These are phyloP conservation scores for Gnetum montanum DNA, from an alignment of 75 land plant genomes.

Conservation along the genomic window DNA sequence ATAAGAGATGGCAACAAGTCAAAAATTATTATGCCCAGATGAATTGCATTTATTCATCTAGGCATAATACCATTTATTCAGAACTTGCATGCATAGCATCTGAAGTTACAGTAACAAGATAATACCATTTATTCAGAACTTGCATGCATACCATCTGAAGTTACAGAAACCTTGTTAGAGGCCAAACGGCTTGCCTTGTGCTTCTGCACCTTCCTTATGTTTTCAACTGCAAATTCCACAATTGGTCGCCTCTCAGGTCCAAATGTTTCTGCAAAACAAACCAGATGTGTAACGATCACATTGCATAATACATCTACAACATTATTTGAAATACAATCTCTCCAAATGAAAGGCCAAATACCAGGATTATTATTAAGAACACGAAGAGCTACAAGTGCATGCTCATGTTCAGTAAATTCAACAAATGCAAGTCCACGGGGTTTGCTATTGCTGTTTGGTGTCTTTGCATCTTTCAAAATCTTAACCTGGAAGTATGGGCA, in stretches of 20 bases:
- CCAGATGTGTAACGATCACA: not conserved
- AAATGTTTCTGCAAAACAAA: slow-evolving; percentile 60
- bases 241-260: slow-evolving; percentile 84
- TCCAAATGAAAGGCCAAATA: slow-evolving; percentile 12
- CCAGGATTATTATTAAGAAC: slow-evolving; percentile 99
- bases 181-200: too few relatives aligned
- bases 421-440: slow-evolving; percentile 79
- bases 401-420: slow-evolving; percentile 89
- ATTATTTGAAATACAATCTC: not conserved
- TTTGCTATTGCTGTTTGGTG: slow-evolving; percentile 18
- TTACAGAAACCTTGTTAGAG: slow-evolving; percentile 10
- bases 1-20: too few relatives aligned
- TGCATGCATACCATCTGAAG: slow-evolving; percentile 1
- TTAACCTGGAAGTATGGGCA: slow-evolving; percentile 78
- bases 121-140: not conserved
- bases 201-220: slow-evolving; percentile 52
- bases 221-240: slow-evolving; percentile 92
- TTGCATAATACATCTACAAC: not conserved
- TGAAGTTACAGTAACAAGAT: not conserved
- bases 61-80: not conserved
- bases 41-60: too few relatives aligned
- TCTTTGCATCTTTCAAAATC: slow-evolving; percentile 60
- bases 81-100: not conserved
- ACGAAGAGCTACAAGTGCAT: slow-evolving; percentile 91
- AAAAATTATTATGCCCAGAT: too few relatives aligned